Evolutionary conservation across 371 early-diverging fungal genomes (phyloP), one percentile per base, ranked within the genome.

Genomic region (Gilbertella persicaria): DNA sequence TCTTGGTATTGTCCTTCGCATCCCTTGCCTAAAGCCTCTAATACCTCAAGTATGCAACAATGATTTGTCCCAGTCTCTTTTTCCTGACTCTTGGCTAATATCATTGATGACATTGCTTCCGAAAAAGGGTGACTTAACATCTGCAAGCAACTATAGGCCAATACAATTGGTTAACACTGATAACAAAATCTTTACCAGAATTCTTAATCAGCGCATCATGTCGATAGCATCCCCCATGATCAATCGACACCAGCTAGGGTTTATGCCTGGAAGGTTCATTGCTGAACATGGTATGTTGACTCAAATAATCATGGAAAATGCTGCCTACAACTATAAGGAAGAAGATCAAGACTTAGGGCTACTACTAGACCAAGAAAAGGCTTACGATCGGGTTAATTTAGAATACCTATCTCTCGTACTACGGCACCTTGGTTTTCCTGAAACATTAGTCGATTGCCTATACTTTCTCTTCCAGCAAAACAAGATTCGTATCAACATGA

Each of bases 91-190:
- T 0, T 73, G 69, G 73, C 25, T n/a, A 3, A 10, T 53, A 0
- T 68, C 67, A 8, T 37, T 44, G 26, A 47, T 68, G 43, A 36
- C 50, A 3, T 41, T 71, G 0, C 50, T 67, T 16, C 49, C 44
- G 43, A 64, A 65, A 40, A 60, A 53, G 24, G 62, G 62, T 2
- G 56, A 58, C 9, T 14, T 52, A 1, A 19, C 35, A 4, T 33
- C 9, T 2, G 28, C 62, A 20, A 42, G 36, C 1, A 67, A 60
- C 47, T 67, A 62, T 59, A n/a, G 62, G 4, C 67, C 62, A 12
- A 55, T 67, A 0, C 45, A 45, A 4, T 39, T 53, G n/a, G 45
- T 53, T 13, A 53, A 53, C 29, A 10, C 29, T 3, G 40, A 54
- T 39, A 45, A 45, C 13, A 54, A 54, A 25, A 16, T 54, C 13